Evolutionary conservation across 2,329 filamentous ascomycete genomes (phyloP).

Genomic region (Alternaria ethzedia): DNA sequence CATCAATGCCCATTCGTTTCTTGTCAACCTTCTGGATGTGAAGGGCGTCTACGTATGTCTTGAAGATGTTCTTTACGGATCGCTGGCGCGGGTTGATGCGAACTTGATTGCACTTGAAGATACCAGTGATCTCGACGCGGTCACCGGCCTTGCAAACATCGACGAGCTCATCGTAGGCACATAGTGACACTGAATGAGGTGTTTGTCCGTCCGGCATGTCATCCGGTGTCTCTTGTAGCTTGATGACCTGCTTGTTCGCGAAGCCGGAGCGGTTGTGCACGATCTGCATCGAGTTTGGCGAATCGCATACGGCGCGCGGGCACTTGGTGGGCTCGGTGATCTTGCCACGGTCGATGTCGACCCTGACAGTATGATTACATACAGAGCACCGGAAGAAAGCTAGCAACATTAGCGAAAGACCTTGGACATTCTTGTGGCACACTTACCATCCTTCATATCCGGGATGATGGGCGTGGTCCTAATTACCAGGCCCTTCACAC

Average conservation of each 20-base stretch:
- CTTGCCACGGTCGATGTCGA: constrained; percentile 92
- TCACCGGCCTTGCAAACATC: constrained; percentile 99
- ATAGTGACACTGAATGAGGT: constrained; percentile 94
- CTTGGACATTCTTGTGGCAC: fast-evolving
- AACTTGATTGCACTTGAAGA: constrained; percentile 94
- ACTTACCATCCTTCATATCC: constrained; percentile 86
- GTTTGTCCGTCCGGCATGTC: constrained; percentile 94
- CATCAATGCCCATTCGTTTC: constrained; percentile 89
- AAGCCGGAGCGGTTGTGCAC: constrained; percentile 95
- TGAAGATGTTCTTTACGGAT: constrained; percentile 93
- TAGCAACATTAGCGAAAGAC: constrained; percentile 29
- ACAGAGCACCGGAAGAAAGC: constrained; percentile 96
- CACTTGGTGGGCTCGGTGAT: constrained; percentile 94
- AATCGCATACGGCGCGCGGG: constrained; percentile 78
- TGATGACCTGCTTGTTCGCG: constrained; percentile 98
- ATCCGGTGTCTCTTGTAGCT: constrained; percentile 96
- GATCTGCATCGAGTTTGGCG: constrained; percentile 97
- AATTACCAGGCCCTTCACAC: constrained; percentile 95
- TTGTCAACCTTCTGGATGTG: constrained; percentile 98
- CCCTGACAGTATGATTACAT: constrained; percentile 88
- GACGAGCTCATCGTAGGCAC: constrained; percentile 94
- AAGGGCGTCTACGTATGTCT: constrained; percentile 94
- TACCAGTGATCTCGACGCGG: constrained; percentile 91
- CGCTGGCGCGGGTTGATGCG: constrained; percentile 92
- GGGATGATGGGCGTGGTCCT: constrained; percentile 95